phyloP scores from a whole-genome alignment of 768 basidiomycete genomes.

The Rhizopogon rudus region DNA sequence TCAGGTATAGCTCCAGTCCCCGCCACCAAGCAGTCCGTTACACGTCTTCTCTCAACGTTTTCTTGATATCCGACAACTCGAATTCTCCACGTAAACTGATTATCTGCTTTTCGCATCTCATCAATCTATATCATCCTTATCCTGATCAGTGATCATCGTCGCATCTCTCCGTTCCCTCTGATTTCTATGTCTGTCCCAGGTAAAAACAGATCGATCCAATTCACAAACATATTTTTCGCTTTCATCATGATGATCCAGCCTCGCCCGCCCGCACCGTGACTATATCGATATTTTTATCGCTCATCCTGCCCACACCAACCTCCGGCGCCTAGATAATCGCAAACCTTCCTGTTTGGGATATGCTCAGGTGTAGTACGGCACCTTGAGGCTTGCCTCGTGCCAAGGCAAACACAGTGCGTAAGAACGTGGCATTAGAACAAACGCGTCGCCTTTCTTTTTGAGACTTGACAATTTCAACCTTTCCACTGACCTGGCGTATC shows the following conservation, averaged over 20 bases:
- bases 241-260: neutral
- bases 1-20: neutral
- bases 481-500: neutral
- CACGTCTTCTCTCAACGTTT: constrained; percentile 1
- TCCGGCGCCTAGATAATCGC: constrained; percentile 5
- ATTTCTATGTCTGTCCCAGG: neutral
- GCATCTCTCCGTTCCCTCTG: neutral
- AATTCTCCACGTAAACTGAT: constrained; percentile 5
- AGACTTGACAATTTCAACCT: neutral
- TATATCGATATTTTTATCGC: neutral
- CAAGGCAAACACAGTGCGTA: neutral
- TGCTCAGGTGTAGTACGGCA: constrained; percentile 3
- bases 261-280: neutral
- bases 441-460: neutral
- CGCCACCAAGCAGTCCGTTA: neutral
- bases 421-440: constrained; percentile 1
- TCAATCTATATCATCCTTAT: constrained; percentile 3
- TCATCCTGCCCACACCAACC: neutral
- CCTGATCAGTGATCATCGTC: neutral
- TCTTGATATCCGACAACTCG: neutral
- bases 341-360: constrained; percentile 12
- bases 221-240: neutral
- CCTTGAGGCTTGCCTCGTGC: constrained; percentile 24
- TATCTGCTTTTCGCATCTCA: constrained; percentile 1
- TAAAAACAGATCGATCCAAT: constrained; percentile 9